Conservation (phyloP, 768 basidiomycete species). For the Naganishia vaughanmartiniae region DNA sequence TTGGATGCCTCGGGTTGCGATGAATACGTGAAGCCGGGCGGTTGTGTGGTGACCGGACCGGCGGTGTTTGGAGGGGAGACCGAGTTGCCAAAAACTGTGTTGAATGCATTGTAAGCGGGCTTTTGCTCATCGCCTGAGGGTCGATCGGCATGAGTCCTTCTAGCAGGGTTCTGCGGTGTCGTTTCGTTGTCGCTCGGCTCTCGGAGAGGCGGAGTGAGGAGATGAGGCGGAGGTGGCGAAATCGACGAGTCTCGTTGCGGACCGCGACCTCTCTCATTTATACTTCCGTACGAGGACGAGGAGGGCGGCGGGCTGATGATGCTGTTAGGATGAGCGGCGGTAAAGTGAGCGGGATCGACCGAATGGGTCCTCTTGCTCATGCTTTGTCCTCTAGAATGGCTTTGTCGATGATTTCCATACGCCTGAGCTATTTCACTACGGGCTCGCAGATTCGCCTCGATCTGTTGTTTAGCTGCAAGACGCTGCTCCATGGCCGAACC, state of each 20-base stretch:
- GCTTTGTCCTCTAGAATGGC: slow-evolving; percentile 14
- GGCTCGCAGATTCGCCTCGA: slow-evolving; percentile 25
- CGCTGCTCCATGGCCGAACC: slow-evolving; percentile 27
- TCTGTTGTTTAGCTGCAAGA: slow-evolving; percentile 27
- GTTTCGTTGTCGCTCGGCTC: slow-evolving; percentile 17
- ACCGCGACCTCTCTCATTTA: neutral
- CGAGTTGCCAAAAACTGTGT: slow-evolving; percentile 7
- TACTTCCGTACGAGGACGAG: slow-evolving; percentile 19
- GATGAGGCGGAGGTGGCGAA: slow-evolving; percentile 11
- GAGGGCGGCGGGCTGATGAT: slow-evolving; percentile 18
- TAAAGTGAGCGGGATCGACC: neutral
- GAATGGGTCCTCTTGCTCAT: neutral
- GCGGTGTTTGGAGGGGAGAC: neutral
- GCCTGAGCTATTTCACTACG: slow-evolving; percentile 9
- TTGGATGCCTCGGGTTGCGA: neutral
- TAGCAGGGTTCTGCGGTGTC: slow-evolving; percentile 3
- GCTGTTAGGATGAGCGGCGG: neutral
- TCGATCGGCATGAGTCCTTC: neutral
- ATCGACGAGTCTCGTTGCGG: neutral
- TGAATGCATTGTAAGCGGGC: slow-evolving; percentile 13
- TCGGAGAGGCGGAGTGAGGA: slow-evolving; percentile 18
- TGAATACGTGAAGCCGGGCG: neutral
- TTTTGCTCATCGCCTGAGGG: neutral
- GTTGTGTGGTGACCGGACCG: neutral
- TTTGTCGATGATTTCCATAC: neutral